Percentiles rank a stretch among this genome's conserved stretches.
Evolutionary conservation across 306 rosid genomes (phyloP).

Genomic region (Begonia masoniana): DNA sequence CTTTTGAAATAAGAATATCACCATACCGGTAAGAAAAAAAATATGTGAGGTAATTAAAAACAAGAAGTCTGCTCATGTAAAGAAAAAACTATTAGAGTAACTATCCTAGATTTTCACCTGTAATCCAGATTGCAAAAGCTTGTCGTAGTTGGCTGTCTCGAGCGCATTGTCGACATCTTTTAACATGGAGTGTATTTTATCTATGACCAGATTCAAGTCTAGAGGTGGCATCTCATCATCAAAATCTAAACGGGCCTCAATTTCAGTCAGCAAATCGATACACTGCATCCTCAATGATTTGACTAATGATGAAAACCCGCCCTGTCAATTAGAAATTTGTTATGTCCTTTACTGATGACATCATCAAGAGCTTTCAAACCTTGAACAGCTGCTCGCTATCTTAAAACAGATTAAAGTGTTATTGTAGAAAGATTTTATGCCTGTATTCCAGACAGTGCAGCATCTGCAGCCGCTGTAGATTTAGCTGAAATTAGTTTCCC

Average conservation of each 20-base stretch:
- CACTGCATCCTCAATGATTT: constrained; percentile 56
- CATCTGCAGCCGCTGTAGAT: constrained; percentile 83
- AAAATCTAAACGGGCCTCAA: constrained; percentile 92
- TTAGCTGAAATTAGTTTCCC: constrained; percentile 53
- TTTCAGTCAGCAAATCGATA: constrained; percentile 85
- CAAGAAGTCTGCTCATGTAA: too few relatives aligned
- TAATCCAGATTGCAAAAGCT: constrained; percentile 91
- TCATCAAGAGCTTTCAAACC: constrained; percentile 3
- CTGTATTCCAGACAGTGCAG: constrained; percentile 91
- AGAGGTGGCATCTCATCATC: constrained; percentile 94
- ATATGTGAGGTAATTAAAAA: too few relatives aligned
- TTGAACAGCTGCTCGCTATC: too few relatives aligned
- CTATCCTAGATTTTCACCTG: constrained; percentile 32
- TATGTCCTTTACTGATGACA: constrained; percentile 6
- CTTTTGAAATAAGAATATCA: too few relatives aligned
- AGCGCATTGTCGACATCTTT: constrained; percentile 69
- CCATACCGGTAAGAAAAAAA: too few relatives aligned
- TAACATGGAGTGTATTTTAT: constrained; percentile 46
- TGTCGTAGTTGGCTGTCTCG: constrained; percentile 85
- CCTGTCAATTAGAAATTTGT: constrained; percentile 34
- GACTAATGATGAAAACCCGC: constrained; percentile 83
- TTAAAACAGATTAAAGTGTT: neutral
- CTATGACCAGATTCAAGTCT: constrained; percentile 43
- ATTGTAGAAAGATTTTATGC: constrained; percentile 20
- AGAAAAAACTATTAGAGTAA: too few relatives aligned